phyloP scores from a whole-genome alignment of 345 rosid species.

The Salix brachista region DNA sequence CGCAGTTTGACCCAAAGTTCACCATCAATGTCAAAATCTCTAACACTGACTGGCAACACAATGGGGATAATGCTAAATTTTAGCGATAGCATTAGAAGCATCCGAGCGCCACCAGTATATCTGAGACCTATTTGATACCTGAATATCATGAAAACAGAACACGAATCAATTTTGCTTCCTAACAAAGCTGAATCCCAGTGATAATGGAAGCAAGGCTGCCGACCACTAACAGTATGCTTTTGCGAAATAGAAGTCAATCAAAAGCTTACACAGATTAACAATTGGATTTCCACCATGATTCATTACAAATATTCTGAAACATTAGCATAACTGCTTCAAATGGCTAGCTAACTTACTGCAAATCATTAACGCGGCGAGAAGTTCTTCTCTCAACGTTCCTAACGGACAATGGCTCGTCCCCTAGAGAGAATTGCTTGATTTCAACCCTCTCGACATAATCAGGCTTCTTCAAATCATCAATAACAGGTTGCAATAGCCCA shows the following conservation, averaged over 20 bases:
- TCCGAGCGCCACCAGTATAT: slow-evolving; percentile 94
- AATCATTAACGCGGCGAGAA: slow-evolving; percentile 85
- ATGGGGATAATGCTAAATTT: slow-evolving; percentile 85
- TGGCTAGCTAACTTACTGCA: slow-evolving; percentile 63
- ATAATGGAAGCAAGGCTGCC: background rate
- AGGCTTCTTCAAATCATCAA: slow-evolving; percentile 88
- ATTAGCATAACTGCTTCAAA: background rate
- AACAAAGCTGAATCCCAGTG: background rate
- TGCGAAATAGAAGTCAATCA: background rate
- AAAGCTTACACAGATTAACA: background rate
- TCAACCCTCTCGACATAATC: slow-evolving; percentile 92
- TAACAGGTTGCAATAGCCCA: slow-evolving; percentile 94
- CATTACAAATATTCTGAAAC: background rate
- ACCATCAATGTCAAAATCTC: slow-evolving; percentile 95
- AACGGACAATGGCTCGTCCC: slow-evolving; percentile 92
- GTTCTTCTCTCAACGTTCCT: slow-evolving; percentile 93
- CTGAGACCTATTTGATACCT: slow-evolving; percentile 98
- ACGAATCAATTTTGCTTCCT: slow-evolving; percentile 17
- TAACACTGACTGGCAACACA: slow-evolving; percentile 82
- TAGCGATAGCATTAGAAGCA: slow-evolving; percentile 79
- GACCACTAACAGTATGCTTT: background rate
- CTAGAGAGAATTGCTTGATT: slow-evolving; percentile 86
- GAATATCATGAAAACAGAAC: slow-evolving; percentile 17
- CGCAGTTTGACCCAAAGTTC: slow-evolving; percentile 99
- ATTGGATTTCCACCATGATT: background rate